Conservation (phyloP, 345 rosid genomes). For the Eucalyptus cloeziana region DNA sequence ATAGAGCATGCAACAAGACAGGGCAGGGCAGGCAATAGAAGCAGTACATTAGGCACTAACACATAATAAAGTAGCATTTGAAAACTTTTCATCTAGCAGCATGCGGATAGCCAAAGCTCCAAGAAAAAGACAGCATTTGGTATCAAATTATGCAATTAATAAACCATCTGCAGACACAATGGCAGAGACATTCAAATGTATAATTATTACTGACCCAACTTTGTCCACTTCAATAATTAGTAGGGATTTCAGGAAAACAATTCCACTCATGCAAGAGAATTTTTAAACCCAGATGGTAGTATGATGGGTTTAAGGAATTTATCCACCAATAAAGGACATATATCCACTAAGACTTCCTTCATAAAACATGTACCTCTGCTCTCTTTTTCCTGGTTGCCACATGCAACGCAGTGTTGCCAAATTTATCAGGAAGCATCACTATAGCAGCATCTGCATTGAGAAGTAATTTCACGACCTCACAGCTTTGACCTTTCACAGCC, state of each 20-base stretch:
- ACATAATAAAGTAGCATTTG: background rate
- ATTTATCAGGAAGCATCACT: slow-evolving; percentile 9
- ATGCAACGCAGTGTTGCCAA: slow-evolving; percentile 8
- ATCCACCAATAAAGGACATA: background rate
- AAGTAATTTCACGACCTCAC: slow-evolving; percentile 1
- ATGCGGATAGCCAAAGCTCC: background rate
- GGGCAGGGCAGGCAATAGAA: background rate
- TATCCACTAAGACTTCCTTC: background rate
- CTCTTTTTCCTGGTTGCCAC: slow-evolving; percentile 13
- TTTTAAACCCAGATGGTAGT: background rate
- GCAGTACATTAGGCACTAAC: background rate
- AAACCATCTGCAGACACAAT: background rate
- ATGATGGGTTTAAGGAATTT: background rate
- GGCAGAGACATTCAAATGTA: background rate
- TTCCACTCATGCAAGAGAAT: background rate
- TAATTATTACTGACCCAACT: background rate
- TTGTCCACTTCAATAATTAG: background rate
- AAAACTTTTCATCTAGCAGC: background rate
- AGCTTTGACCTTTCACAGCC: slow-evolving; percentile 15
- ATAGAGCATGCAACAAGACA: background rate
- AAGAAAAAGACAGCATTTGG: background rate
- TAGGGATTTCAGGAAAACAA: background rate
- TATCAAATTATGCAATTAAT: background rate
- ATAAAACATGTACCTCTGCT: background rate
- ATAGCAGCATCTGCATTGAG: slow-evolving; percentile 9